Percentiles rank a stretch among this genome's conserved stretches.
phyloP scores from a whole-genome alignment of 1,139 yeast genomes.

The Pichia sp. region DNA sequence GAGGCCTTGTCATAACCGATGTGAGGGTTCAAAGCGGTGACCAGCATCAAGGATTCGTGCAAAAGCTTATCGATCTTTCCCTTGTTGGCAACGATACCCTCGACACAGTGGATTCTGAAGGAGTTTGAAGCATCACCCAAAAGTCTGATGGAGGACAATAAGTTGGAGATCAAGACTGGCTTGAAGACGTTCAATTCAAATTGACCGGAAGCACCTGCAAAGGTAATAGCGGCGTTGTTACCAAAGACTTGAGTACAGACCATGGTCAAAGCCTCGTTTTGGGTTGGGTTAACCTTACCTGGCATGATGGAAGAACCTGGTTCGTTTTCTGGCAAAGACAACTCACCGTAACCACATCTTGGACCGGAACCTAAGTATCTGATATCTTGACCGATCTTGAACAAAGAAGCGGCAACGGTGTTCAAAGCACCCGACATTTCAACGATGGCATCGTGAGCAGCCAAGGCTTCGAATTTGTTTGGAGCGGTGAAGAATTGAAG shows the following conservation, averaged over 20 bases:
- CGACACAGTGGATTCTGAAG: conserved; percentile 91
- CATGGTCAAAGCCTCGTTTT: conserved; percentile 98
- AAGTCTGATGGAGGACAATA: conserved; percentile 80
- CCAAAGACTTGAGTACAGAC: conserved; percentile 97
- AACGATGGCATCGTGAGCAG: conserved; percentile 97
- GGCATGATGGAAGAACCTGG: conserved; percentile 99
- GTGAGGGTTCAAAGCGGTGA: conserved; percentile 97
- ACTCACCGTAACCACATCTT: conserved; percentile 98
- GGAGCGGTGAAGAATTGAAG: conserved; percentile 90
- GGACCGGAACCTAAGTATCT: conserved; percentile 99
- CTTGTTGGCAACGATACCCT: conserved; percentile 84
- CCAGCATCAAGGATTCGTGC: conserved; percentile 95
- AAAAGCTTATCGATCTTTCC: conserved; percentile 81
- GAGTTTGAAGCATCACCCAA: conserved; percentile 86
- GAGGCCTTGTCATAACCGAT: conserved; percentile 97
- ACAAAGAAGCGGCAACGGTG: conserved; percentile 88
- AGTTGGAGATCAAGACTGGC: conserved; percentile 90
- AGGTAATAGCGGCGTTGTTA: conserved; percentile 90
- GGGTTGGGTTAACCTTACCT: conserved; percentile 98
- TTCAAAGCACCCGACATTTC: conserved; percentile 97
- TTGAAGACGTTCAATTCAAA: conserved; percentile 97
- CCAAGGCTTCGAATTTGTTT: conserved; percentile 97
- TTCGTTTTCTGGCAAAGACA: conserved; percentile 92
- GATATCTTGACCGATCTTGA: conserved; percentile 95
- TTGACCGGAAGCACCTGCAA: conserved; percentile 98